Evolutionary conservation across 2,329 filamentous ascomycete species (phyloP).

Genomic region (Epichloe gansuensis): DNA sequence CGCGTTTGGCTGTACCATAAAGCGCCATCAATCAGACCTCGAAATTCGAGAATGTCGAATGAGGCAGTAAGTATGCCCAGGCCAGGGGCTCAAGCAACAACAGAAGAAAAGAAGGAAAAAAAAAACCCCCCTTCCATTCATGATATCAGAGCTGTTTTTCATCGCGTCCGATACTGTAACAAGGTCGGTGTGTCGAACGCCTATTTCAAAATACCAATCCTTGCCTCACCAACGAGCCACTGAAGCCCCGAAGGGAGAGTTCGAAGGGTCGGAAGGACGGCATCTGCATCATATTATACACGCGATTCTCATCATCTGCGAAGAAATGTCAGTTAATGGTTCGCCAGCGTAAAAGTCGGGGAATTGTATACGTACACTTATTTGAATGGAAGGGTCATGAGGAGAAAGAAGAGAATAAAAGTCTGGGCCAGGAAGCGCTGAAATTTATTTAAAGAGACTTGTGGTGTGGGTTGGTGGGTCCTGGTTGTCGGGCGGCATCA

Average conservation of each 20-base stretch:
- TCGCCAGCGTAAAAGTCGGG: conserved; percentile 7
- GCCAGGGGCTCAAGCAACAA: background rate
- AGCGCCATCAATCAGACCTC: too few relatives aligned
- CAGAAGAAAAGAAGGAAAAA: background rate
- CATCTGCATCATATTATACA: conserved; percentile 78
- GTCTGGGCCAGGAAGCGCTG: conserved; percentile 17
- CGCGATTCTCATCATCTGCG: conserved; percentile 99
- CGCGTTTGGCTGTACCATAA: background rate
- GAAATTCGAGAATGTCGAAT: too few relatives aligned
- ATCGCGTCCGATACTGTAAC: conserved; percentile 94
- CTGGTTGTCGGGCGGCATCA: conserved; percentile 2
- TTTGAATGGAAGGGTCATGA: conserved; percentile 99
- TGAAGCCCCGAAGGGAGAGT: conserved; percentile 89
- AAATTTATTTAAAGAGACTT: conserved; percentile 27
- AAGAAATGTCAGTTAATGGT: conserved; percentile 20
- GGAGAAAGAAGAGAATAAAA: conserved; percentile 41
- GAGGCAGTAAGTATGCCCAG: too few relatives aligned
- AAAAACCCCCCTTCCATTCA: conserved; percentile 21
- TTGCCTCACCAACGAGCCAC: conserved; percentile 58
- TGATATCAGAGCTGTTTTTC: conserved; percentile 85
- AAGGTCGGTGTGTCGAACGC: conserved; percentile 99
- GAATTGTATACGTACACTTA: conserved; percentile 56
- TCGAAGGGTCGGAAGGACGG: conserved; percentile 49
- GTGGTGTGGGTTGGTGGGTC: conserved; percentile 1
- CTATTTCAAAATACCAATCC: conserved; percentile 74